These are phyloP conservation scores for Geum urbanum DNA, from an alignment of 306 rosid species.

Conservation along the genomic window DNA sequence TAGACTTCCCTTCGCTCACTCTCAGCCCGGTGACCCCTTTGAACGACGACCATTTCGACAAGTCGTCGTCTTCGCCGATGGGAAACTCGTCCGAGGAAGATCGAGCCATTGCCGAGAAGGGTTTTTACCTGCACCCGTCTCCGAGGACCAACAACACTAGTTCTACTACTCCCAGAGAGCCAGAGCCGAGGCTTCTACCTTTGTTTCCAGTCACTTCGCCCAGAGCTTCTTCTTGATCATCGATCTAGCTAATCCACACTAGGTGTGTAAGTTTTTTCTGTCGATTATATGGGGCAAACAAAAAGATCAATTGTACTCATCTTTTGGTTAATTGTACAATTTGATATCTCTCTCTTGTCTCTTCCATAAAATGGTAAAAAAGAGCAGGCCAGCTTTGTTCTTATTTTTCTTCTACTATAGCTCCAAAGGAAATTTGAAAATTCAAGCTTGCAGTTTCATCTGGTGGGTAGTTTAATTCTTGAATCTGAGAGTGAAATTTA, in stretches of 20 bases:
- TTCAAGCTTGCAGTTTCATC: neutral
- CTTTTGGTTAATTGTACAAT: slow-evolving; percentile 16
- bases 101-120: slow-evolving; percentile 84
- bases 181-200: slow-evolving; percentile 73
- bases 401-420: neutral
- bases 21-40: slow-evolving; percentile 93
- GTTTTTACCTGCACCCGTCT: slow-evolving; percentile 76
- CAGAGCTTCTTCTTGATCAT: slow-evolving; percentile 57
- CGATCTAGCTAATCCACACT: too few species aligned
- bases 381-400: neutral
- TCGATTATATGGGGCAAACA: neutral
- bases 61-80: slow-evolving; percentile 58
- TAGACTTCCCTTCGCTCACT: slow-evolving; percentile 77
- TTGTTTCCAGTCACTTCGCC: slow-evolving; percentile 82
- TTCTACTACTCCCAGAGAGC: slow-evolving; percentile 54
- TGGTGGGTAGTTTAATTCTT: neutral
- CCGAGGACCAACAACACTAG: slow-evolving; percentile 34
- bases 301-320: slow-evolving; percentile 3
- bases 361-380: slow-evolving; percentile 20
- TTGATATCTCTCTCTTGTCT: slow-evolving; percentile 5
- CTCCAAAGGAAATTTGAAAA: slow-evolving; percentile 4
- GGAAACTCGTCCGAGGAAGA: slow-evolving; percentile 91
- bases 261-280: neutral
- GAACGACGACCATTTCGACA: slow-evolving; percentile 64
- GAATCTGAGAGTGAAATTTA: neutral